phyloP scores from a whole-genome alignment of 2,329 filamentous ascomycete species.

The Diaporthe sp. region DNA sequence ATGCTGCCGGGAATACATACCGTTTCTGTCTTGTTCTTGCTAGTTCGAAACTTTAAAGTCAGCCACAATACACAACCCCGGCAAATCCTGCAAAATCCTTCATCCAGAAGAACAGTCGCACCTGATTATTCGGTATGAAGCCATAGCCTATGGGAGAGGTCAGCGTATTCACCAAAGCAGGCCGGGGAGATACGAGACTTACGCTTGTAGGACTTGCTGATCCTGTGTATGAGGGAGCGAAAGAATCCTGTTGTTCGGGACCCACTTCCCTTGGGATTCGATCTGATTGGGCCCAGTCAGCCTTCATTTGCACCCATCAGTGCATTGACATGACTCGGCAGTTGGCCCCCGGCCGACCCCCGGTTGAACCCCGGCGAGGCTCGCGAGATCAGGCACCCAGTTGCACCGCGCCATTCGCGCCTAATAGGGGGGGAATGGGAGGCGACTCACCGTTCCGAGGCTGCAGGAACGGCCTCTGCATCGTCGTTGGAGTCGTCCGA shows the following conservation, averaged over 20 bases:
- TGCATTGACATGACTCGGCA: constrained; percentile 21
- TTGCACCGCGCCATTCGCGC: constrained; percentile 16
- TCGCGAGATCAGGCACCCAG: constrained; percentile 23
- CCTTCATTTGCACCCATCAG: background rate
- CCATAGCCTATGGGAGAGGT: constrained; percentile 27
- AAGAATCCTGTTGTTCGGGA: constrained; percentile 41
- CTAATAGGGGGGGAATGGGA: constrained; percentile 5
- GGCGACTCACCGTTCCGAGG: constrained; percentile 30
- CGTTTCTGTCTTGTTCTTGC: constrained; percentile 50
- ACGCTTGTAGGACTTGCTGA: constrained; percentile 45
- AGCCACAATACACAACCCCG: constrained; percentile 40
- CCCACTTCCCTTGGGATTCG: constrained; percentile 31
- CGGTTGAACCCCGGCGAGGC: background rate
- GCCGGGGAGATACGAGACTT: constrained; percentile 38
- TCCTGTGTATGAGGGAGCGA: constrained; percentile 43
- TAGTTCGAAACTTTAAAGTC: constrained; percentile 40
- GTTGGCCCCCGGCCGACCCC: constrained; percentile 9
- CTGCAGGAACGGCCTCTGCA: background rate
- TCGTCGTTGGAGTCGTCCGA: constrained; percentile 45
- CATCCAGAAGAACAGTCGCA: constrained; percentile 33
- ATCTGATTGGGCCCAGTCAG: constrained; percentile 26
- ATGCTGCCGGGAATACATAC: constrained; percentile 42
- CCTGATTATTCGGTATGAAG: constrained; percentile 44
- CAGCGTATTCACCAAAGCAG: background rate
- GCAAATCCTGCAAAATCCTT: background rate